Evolutionary conservation across 2,329 filamentous ascomycete species (phyloP), one percentile per base, ranked within the genome.

Genomic region (Amauroascus verrucosus): DNA sequence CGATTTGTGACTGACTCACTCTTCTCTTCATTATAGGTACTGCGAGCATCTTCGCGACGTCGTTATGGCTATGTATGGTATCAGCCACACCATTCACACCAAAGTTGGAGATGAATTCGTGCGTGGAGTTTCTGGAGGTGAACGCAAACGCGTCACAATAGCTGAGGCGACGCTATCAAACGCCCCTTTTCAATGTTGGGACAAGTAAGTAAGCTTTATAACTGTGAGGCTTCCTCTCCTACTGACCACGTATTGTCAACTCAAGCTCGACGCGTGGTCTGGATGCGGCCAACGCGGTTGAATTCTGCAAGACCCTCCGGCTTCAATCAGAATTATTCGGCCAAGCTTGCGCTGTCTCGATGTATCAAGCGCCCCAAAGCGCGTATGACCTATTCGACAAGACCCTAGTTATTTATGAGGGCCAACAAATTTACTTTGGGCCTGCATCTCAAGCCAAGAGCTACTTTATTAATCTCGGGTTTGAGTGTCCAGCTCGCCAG

Each of bases 61-160:
- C 22, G 66, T 72, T 26, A 73, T 74, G 71, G 69, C 70, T 1
- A 41, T 41, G n/a, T 65, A 71, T 40, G 70, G 70, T 64, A 95
- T 95, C 50, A 85, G 88, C 67, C 88, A 95, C 67, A 94, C 88
- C 0, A 78, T 81, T 47, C 79, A 89, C 64, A 95, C 89, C 0
- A 81, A 89, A 28, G 88, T 95, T n/a, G 90, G 90, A 7, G 84
- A 93, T 57, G 79, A 82, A 0, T 88, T 90, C 58, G 78, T 93
- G 20, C 83, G 87, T 49, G 89, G 88, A 65, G 78, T 94, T 0
- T 88, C 82, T 47, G 88, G 86, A 57, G 86, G 84, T 53, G 86
- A 91, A 70, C 76, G 85, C 51, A 88, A 88, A 72, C 82, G 86
- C 57, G 86, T 90, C 4, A 86, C 83, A 16, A 90, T 93, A 56